Percentiles rank a stretch among this genome's conserved stretches.
Evolutionary conservation across 1,139 yeast species (phyloP).

Genomic region (Magnusiomyces sp.): DNA sequence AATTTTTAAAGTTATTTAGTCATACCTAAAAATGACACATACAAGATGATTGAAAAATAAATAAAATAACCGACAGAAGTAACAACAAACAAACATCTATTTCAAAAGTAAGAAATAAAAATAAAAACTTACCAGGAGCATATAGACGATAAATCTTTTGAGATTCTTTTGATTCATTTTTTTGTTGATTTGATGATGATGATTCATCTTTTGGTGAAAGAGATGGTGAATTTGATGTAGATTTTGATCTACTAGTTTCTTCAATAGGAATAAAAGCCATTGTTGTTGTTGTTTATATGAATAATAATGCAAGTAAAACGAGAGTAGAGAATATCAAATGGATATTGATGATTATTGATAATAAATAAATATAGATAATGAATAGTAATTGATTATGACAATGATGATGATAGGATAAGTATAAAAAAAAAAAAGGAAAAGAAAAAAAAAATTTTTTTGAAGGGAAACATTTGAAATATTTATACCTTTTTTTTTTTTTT

Average conservation of each 20-base stretch:
- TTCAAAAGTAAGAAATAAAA: neutral
- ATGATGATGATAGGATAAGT: neutral
- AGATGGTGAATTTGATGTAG: neutral
- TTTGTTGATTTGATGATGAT: neutral
- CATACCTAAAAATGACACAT: neutral
- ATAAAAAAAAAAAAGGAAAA: neutral
- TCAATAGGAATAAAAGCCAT: conserved; percentile 6
- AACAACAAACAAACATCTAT: neutral
- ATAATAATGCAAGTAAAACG: neutral
- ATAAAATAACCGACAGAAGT: neutral
- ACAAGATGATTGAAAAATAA: neutral
- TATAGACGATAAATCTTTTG: conserved; percentile 1
- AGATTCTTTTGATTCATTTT: neutral
- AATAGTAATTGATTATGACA: neutral
- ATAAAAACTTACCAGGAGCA: conserved; percentile 4
- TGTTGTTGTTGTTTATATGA: neutral
- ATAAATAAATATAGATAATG: neutral
- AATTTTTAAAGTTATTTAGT: neutral
- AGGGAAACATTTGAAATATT: neutral
- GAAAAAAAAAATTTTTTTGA: neutral
- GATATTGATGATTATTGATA: neutral
- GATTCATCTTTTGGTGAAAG: neutral
- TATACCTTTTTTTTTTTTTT: neutral
- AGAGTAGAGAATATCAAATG: neutral
- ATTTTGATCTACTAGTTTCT: neutral